phyloP scores from a whole-genome alignment of 345 rosid genomes.

The Citropsis articulata region DNA sequence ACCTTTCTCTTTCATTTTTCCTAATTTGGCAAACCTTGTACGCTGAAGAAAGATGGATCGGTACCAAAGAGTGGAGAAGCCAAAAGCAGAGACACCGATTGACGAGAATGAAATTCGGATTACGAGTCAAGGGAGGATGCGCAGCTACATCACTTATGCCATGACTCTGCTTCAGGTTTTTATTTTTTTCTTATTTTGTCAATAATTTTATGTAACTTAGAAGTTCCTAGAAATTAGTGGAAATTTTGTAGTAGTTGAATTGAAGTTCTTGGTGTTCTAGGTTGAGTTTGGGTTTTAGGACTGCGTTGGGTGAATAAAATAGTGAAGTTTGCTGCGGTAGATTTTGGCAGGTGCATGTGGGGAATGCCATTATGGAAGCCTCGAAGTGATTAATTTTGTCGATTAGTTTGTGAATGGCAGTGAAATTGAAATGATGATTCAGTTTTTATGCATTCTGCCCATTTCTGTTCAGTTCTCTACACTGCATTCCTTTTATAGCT shows the following conservation, averaged over 20 bases:
- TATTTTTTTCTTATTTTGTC: neutral
- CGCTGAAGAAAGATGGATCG: slow-evolving; percentile 56
- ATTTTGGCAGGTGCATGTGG: neutral
- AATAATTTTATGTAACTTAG: neutral
- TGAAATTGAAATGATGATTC: neutral
- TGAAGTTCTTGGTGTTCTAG: neutral
- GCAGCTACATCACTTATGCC: slow-evolving; percentile 82
- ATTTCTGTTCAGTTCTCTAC: neutral
- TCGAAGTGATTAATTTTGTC: neutral
- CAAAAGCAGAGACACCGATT: slow-evolving; percentile 64
- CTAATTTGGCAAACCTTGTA: neutral
- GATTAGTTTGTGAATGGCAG: neutral
- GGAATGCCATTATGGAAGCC: neutral
- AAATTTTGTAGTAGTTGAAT: neutral
- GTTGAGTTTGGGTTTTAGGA: neutral
- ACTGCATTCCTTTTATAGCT: neutral
- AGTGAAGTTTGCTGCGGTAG: neutral
- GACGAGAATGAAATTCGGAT: slow-evolving; percentile 91
- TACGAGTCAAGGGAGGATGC: slow-evolving; percentile 83
- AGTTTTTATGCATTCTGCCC: neutral
- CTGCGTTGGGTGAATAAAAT: neutral
- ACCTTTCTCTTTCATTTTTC: neutral
- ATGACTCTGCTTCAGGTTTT: slow-evolving; percentile 76
- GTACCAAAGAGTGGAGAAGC: slow-evolving; percentile 80
- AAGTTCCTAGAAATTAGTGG: neutral